Conservation (phyloP, 83 land plant genomes). For the Larix sibirica region DNA sequence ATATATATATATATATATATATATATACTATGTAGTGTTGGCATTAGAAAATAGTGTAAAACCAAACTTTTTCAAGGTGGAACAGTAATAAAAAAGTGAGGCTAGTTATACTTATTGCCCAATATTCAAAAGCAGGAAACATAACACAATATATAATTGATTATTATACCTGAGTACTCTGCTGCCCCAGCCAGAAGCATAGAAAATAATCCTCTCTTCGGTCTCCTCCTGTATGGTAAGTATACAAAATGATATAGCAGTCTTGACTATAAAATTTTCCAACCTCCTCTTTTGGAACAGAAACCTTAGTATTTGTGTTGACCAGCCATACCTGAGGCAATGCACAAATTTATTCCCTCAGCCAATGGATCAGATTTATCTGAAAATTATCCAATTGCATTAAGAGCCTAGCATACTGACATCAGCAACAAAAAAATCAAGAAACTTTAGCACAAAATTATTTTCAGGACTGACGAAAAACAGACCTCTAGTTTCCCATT, state of each 20-base stretch:
- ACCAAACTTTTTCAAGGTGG: not conserved
- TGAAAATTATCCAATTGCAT: no score
- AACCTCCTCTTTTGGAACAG: conserved; percentile 34
- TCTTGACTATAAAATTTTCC: conserved; percentile 46
- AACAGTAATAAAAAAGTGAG: not conserved
- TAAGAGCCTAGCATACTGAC: not conserved
- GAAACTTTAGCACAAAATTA: not conserved
- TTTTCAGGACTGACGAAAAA: not conserved
- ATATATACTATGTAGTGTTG: not conserved
- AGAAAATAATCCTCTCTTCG: conserved; percentile 47
- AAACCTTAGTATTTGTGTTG: conserved; percentile 26
- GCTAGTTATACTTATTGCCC: no score
- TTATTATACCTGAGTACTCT: conserved; percentile 30
- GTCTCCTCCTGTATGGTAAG: conserved; percentile 47
- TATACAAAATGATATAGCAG: conserved; percentile 46
- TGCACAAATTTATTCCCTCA: not conserved
- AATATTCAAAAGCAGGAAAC: not conserved
- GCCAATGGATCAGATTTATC: not conserved
- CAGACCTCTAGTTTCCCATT: conserved; percentile 51
- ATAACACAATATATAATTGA: not conserved
- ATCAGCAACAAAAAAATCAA: not conserved
- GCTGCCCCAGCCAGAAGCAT: conserved; percentile 53
- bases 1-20: no score
- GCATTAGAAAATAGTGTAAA: conserved; percentile 2
- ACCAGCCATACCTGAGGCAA: conserved; percentile 47